Conservation (phyloP, 2,329 filamentous ascomycete genomes). For the Gyromitra esculenta region DNA sequence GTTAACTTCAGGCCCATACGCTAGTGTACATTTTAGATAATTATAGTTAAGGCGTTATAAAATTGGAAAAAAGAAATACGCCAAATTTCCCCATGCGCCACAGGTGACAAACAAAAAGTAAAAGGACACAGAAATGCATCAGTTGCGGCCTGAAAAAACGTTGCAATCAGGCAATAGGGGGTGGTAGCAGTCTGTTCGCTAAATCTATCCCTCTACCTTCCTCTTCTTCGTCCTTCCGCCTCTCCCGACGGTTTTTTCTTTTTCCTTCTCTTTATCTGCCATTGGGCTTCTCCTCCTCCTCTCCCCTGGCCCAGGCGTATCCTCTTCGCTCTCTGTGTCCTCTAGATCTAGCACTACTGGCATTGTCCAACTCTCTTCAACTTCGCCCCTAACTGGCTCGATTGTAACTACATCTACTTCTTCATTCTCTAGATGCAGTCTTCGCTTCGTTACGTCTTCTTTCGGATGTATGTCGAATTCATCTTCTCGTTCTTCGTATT, state of each 20-base stretch:
- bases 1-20: not conserved
- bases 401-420: constrained; percentile 88
- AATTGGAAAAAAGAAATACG: constrained; percentile 6
- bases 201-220: constrained; percentile 30
- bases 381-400: constrained; percentile 72
- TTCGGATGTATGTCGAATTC: constrained; percentile 98
- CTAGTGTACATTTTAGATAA: not conserved
- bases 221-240: constrained; percentile 41
- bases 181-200: not conserved
- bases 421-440: constrained; percentile 91
- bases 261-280: constrained; percentile 50
- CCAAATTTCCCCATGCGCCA: constrained; percentile 23
- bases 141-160: not conserved
- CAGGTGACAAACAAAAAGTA: not conserved
- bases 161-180: not conserved
- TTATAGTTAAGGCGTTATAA: not conserved
- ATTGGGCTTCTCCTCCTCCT: constrained; percentile 55
- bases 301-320: constrained; percentile 61
- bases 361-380: constrained; percentile 68
- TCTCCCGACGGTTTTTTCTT: constrained; percentile 6
- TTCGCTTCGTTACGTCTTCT: constrained; percentile 90
- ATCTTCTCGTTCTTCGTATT: constrained; percentile 94
- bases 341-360: constrained; percentile 92
- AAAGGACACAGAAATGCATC: not conserved
- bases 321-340: constrained; percentile 95